Evolutionary conservation across 345 rosid species (phyloP).

Genomic region (Lumnitzera littorea): DNA sequence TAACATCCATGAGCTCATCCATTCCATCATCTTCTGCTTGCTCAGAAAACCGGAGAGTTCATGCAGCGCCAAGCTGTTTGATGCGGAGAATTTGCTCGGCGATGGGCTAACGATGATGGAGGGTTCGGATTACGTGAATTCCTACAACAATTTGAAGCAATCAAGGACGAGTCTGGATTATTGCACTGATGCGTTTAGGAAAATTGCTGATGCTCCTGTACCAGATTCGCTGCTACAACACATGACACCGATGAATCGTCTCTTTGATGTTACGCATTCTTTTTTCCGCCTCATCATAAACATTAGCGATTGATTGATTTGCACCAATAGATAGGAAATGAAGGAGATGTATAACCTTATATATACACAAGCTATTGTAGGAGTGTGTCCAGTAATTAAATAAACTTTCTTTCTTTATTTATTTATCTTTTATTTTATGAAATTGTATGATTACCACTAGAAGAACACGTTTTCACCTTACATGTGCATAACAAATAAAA

Average conservation of each 20-base stretch:
- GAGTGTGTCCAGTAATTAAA: too few relatives aligned
- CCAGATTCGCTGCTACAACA: constrained; percentile 6
- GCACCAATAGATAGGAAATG: too few relatives aligned
- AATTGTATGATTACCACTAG: too few relatives aligned
- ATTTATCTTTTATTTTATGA: too few relatives aligned
- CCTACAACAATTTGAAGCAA: not conserved
- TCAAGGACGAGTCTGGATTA: not conserved
- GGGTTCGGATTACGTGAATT: constrained; percentile 3
- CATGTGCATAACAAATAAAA: too few relatives aligned
- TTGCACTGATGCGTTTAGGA: constrained; percentile 10
- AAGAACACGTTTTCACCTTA: too few relatives aligned
- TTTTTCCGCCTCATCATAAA: not conserved
- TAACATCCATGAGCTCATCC: constrained; percentile 3
- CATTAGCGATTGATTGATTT: not conserved
- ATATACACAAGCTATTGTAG: too few relatives aligned
- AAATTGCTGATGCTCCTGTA: constrained; percentile 1
- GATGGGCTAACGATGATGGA: constrained; percentile 12
- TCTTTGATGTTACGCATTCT: constrained; percentile 13
- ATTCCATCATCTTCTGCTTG: constrained; percentile 13
- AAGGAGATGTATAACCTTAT: too few relatives aligned
- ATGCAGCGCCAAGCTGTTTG: constrained; percentile 7
- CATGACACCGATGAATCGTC: constrained; percentile 12
- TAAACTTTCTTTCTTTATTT: too few relatives aligned
- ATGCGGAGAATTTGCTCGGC: constrained; percentile 10
- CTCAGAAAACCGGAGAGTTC: not conserved